A percentile compares a stretch with the other conserved stretches of the same genome.
phyloP scores from a whole-genome alignment of 495 filamentous ascomycete genomes.

The Xylaria longipes region DNA sequence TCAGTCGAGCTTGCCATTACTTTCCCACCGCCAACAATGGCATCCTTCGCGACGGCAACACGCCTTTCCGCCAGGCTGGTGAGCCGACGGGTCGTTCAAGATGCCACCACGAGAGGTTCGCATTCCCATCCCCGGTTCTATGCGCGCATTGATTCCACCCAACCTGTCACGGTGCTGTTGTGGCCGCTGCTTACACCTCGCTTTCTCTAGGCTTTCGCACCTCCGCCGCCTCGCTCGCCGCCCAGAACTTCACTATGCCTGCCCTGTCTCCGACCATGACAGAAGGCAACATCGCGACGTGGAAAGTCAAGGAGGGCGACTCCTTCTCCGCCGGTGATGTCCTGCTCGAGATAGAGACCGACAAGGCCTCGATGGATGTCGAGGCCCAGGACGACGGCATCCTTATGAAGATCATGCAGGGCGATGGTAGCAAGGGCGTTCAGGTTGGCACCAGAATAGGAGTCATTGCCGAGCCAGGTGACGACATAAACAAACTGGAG shows the following conservation, averaged over 20 bases:
- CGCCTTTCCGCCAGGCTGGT: slow-evolving; percentile 58
- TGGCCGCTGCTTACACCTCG: slow-evolving; percentile 1
- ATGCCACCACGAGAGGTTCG: slow-evolving; percentile 59
- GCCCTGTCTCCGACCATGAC: slow-evolving; percentile 89
- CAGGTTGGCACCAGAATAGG: slow-evolving; percentile 77
- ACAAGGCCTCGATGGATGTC: slow-evolving; percentile 91
- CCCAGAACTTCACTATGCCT: slow-evolving; percentile 83
- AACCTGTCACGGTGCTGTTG: not conserved
- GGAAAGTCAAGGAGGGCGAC: slow-evolving; percentile 81
- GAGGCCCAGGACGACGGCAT: slow-evolving; percentile 84
- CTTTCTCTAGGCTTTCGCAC: slow-evolving; percentile 64
- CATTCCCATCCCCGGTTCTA: slow-evolving; percentile 16
- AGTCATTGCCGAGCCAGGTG: slow-evolving; percentile 75
- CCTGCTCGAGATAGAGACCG: slow-evolving; percentile 84
- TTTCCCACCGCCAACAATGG: slow-evolving; percentile 49
- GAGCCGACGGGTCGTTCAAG: slow-evolving; percentile 53
- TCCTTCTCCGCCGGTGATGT: slow-evolving; percentile 79
- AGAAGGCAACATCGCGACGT: slow-evolving; percentile 78
- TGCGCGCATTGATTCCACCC: not conserved
- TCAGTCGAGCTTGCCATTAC: slow-evolving; percentile 46
- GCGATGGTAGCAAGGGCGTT: slow-evolving; percentile 71
- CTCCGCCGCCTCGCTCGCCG: slow-evolving; percentile 63
- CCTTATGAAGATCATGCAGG: slow-evolving; percentile 76
- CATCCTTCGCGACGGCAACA: slow-evolving; percentile 57
- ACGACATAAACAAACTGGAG: slow-evolving; percentile 71